phyloP scores from a whole-genome alignment of 140 eudicot genomes.

The Erigeron philadelphicus region DNA sequence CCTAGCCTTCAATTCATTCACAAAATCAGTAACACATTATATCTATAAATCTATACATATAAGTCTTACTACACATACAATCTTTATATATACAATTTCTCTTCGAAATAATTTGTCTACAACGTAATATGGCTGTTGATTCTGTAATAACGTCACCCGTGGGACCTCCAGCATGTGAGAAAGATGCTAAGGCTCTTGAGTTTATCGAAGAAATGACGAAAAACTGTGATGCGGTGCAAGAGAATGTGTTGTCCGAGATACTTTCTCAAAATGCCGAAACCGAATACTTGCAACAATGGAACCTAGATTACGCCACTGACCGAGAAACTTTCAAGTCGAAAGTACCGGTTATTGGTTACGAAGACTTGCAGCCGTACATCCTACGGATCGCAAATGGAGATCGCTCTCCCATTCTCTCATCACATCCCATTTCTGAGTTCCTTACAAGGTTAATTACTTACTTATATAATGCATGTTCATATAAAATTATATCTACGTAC shows the following conservation, averaged over 20 bases:
- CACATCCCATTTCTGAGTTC: constrained; percentile 74
- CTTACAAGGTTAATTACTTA: constrained; percentile 55
- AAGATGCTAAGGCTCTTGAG: constrained; percentile 53
- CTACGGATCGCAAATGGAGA: constrained; percentile 68
- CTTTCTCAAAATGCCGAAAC: constrained; percentile 50
- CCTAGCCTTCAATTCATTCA: not conserved
- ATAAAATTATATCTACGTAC: too few relatives aligned
- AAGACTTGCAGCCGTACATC: constrained; percentile 62
- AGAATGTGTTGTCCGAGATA: constrained; percentile 55
- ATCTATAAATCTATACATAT: not conserved
- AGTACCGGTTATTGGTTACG: constrained; percentile 53
- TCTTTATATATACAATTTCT: too few relatives aligned
- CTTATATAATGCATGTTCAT: not conserved
- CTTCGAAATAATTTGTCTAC: too few relatives aligned
- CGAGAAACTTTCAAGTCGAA: constrained; percentile 50
- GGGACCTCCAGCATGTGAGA: constrained; percentile 54
- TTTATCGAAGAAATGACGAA: constrained; percentile 66
- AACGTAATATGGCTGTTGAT: constrained; percentile 35
- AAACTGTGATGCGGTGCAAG: constrained; percentile 60
- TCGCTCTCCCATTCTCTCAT: constrained; percentile 60
- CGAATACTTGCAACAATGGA: constrained; percentile 49
- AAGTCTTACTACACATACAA: not conserved
- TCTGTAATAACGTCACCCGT: constrained; percentile 38
- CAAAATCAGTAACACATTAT: constrained; percentile 5
- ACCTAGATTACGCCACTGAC: constrained; percentile 49